A percentile compares a stretch with the other conserved stretches of the same genome.
These are phyloP conservation scores for Auricularia sp. DNA, from an alignment of 768 basidiomycete genomes.

Conservation along the genomic window DNA sequence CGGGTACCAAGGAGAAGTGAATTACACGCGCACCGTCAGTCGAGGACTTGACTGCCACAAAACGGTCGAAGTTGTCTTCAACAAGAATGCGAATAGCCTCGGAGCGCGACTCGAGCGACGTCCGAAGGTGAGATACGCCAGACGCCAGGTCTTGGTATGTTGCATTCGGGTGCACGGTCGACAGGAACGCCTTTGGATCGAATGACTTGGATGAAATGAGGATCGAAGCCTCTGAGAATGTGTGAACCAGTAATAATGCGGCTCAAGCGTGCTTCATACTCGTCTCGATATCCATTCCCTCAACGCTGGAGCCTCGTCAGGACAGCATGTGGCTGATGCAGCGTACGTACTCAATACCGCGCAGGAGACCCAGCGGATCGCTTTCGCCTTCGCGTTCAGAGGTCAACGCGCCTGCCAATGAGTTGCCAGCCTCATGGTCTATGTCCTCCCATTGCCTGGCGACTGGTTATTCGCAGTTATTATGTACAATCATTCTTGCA, in stretches of 20 bases:
- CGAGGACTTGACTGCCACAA: slow-evolving; percentile 92
- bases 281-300: slow-evolving; percentile 65
- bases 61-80: slow-evolving; percentile 95
- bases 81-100: slow-evolving; percentile 92
- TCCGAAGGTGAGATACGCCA: slow-evolving; percentile 63
- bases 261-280: slow-evolving; percentile 38
- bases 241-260: slow-evolving; percentile 2
- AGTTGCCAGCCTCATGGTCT: slow-evolving; percentile 73
- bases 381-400: slow-evolving; percentile 47
- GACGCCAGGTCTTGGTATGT: slow-evolving; percentile 82
- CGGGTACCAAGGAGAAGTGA: not conserved
- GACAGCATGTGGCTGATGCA: slow-evolving; percentile 4
- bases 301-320: slow-evolving; percentile 31
- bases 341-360: slow-evolving; percentile 1
- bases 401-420: slow-evolving; percentile 57
- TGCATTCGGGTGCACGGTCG: slow-evolving; percentile 86
- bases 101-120: slow-evolving; percentile 80
- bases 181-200: slow-evolving; percentile 89
- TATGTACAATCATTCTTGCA: not conserved
- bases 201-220: slow-evolving; percentile 88
- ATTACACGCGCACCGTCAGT: slow-evolving; percentile 60
- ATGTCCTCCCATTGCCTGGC: slow-evolving; percentile 81
- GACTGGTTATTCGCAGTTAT: not conserved
- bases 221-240: slow-evolving; percentile 57
- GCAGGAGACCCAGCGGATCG: slow-evolving; percentile 70